Evolutionary conservation across 2,329 filamentous ascomycete species (phyloP), one percentile per base, ranked within the genome.

Genomic region (Mariannaea sp.): DNA sequence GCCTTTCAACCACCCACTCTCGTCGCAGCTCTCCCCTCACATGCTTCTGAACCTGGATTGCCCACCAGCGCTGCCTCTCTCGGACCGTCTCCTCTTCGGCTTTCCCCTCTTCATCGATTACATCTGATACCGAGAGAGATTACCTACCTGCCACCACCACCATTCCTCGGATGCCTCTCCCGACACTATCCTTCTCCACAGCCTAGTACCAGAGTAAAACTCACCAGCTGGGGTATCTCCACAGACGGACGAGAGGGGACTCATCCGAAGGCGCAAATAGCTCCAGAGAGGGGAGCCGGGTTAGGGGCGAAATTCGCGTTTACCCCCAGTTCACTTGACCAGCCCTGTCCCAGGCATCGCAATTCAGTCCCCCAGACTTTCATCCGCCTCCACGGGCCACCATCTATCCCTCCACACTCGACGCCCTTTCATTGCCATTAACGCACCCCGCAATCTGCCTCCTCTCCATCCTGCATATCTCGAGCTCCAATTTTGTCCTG

Each of bases 401-500:
- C 61, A 55, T 61, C 29, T 59, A 24, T 57, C 62, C 50, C 60
- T 65, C 63, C 61, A 64, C 63, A 65, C 62, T 57, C 57, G 57
- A 57, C 63, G 54, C 22, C 22, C 5, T n/a, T n/a, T 35, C 52
- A 58, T 59, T 50, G 54, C 55, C 51, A n/a, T 64, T 58, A 59
- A 65, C 63, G 63, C 63, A 65, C 63, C 63, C 63, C 63, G 63
- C 63, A 65, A 65, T 65, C 61, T 58, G 50, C 56, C n/a, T n/a
- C n/a, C 22, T 56, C 52, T 52, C 50, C 46, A 56, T 57, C 61
- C 62, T 64, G 59, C 62, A 61, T 62, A 59, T 62, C 57, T 55
- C 56, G 51, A 65, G 59, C 64, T 65, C 63, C 63, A 65, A 64
- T 59, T 65, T 55, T 60, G 53, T 55, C 51, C 61, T 53, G 57